These are phyloP conservation scores for Borovskyia barvae DNA, from an alignment of 208 protist species.

Conservation along the genomic window DNA sequence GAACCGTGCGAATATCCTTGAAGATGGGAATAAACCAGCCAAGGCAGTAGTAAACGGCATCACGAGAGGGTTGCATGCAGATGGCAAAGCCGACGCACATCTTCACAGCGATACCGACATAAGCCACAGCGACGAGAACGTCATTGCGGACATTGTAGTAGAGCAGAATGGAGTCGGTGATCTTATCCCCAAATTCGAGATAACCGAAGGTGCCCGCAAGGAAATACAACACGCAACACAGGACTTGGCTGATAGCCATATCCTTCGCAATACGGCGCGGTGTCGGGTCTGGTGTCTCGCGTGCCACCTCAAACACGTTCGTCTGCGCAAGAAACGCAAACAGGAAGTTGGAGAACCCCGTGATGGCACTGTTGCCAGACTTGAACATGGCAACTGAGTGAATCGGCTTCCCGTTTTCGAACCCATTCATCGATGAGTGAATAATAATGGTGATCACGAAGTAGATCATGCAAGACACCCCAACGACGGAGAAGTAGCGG, in stretches of 20 bases:
- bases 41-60: constrained; percentile 70
- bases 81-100: constrained; percentile 77
- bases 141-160: constrained; percentile 57
- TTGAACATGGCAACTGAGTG: constrained; percentile 55
- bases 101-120: constrained; percentile 72
- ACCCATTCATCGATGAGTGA: constrained; percentile 55
- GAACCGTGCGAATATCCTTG: constrained; percentile 42
- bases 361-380: constrained; percentile 56
- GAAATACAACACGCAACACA: constrained; percentile 73
- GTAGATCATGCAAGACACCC: constrained; percentile 69
- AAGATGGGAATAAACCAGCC: constrained; percentile 43
- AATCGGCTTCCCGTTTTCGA: constrained; percentile 53
- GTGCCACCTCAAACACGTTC: constrained; percentile 73
- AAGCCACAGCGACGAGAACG: constrained; percentile 52
- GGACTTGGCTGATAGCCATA: constrained; percentile 48
- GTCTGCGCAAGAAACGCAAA: constrained; percentile 83
- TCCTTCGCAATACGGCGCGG: constrained; percentile 44
- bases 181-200: constrained; percentile 61
- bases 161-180: constrained; percentile 60
- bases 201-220: constrained; percentile 79
- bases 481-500: constrained; percentile 73
- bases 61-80: constrained; percentile 70
- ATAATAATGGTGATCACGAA: constrained; percentile 78
- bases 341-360: constrained; percentile 78
- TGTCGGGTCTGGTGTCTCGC: constrained; percentile 54